Evolutionary conservation across 148 eudicot species (phyloP), one percentile per base, ranked within the genome.

Genomic region (Fagopyrum tataricum): DNA sequence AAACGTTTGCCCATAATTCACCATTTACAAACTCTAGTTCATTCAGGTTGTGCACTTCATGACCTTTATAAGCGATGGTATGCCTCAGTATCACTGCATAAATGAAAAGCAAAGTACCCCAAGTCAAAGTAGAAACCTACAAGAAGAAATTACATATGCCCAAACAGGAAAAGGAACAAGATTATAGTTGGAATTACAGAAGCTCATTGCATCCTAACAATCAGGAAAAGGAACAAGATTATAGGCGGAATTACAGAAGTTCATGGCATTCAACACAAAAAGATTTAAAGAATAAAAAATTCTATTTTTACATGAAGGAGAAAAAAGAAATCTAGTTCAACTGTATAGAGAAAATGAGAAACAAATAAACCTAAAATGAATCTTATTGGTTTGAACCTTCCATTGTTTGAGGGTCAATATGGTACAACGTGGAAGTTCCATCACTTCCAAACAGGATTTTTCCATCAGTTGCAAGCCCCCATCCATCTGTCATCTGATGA

Each of bases 1-100:
- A 96, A 79, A 96, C 83, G 85, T 96, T 96, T 67, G 99, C 96
- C 99, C 97, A 96, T 71, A 96, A 85, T 96, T 96, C 99, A 59
- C 88, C 91, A 74, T 90, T 80, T 46, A 96, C 69, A 72, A 79
- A 96, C 87, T 96, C 99, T 75, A 96, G 77, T 81, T 96, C 97
- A 79, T 96, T 96, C 52, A 96, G 85, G 81, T 85, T 83, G 80
- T 78, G 84, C 26, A 96, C 92, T 78, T 92, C 96, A 70, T 44
- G 81, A 61, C 81, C 92, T 73, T 88, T 81, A 71, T 86, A 88
- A 76, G 66, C 87, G 71, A 96, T 84, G 44, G 79, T 79, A 3
- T 87, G 88, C 55, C 81, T 86, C 64, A 53, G 49, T 67, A 78
- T 67, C 72, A 88, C 99, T 96, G 90, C 81, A 82, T 59, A 73